A percentile compares a stretch with the other conserved stretches of the same genome.
Conservation (phyloP, 805 yeast genomes). For the Wickerhamomyces xylosicus region DNA sequence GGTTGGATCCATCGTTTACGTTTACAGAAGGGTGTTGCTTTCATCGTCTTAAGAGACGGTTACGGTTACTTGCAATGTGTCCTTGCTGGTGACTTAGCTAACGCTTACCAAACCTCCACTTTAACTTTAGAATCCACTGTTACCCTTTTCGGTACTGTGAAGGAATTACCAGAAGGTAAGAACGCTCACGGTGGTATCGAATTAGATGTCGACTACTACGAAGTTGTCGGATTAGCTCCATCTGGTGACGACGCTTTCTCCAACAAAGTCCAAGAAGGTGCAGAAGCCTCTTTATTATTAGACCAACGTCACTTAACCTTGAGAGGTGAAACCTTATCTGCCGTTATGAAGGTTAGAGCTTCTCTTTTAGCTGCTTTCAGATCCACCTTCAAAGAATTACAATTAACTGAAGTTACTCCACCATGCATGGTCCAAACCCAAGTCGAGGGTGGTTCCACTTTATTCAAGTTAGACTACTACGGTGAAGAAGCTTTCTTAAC, state of each 20-base stretch:
- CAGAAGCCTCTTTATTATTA: conserved; percentile 85
- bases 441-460: conserved; percentile 98
- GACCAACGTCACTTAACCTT: conserved; percentile 94
- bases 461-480: conserved; percentile 87
- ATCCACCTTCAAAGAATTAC: conserved; percentile 65
- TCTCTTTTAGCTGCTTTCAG: conserved; percentile 64
- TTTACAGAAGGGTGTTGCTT: conserved; percentile 83
- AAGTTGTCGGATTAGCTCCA: conserved; percentile 88
- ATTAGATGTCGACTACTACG: conserved; percentile 81
- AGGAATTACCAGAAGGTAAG: conserved; percentile 89
- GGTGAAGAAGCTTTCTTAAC: conserved; percentile 96
- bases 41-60: conserved; percentile 91
- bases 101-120: conserved; percentile 74
- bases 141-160: conserved; percentile 67
- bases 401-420: conserved; percentile 85
- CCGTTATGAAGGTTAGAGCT: conserved; percentile 93
- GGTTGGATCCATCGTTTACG: conserved; percentile 98
- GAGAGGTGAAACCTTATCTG: conserved; percentile 90
- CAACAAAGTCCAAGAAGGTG: conserved; percentile 86
- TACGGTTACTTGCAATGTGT: conserved; percentile 85
- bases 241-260: conserved; percentile 92
- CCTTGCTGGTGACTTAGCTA: conserved; percentile 82
- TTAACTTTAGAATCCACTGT: conserved; percentile 87
- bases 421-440: conserved; percentile 99
- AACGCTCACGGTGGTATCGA: conserved; percentile 97